A percentile compares a stretch with the other conserved stretches of the same genome.
Evolutionary conservation across 495 filamentous ascomycete species (phyloP).

Genomic region (Gamarada debralockiae): DNA sequence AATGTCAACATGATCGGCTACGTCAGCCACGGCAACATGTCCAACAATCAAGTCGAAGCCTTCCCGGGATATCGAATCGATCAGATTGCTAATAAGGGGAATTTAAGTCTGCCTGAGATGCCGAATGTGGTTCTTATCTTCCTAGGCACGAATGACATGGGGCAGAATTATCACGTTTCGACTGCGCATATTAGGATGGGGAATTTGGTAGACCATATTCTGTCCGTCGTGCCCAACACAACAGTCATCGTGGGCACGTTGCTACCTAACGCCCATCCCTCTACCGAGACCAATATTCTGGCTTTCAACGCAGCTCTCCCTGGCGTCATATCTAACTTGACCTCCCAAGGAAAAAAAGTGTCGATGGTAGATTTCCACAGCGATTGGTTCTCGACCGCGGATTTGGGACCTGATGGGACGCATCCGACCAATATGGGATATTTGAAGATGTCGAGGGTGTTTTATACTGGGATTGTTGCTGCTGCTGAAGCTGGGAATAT

Average conservation of each 20-base stretch:
- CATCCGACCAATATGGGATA: conserved; percentile 51
- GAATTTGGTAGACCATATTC: conserved; percentile 35
- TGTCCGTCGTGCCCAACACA: conserved; percentile 32
- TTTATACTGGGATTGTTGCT: conserved; percentile 36
- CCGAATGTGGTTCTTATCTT: conserved; percentile 48
- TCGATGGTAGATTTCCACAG: conserved; percentile 48
- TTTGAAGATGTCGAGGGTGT: conserved; percentile 49
- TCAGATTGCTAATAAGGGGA: conserved; percentile 34
- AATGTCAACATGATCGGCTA: conserved; percentile 49
- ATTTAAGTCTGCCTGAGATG: conserved; percentile 27
- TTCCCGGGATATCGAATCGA: conserved; percentile 44
- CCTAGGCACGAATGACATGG: conserved; percentile 31
- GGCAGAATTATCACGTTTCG: conserved; percentile 28
- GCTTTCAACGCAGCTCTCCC: conserved; percentile 37
- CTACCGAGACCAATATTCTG: conserved; percentile 26
- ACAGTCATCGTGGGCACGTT: conserved; percentile 48
- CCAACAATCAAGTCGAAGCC: conserved; percentile 50
- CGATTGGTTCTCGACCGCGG: background rate
- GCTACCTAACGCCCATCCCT: conserved; percentile 30
- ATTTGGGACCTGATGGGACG: conserved; percentile 32
- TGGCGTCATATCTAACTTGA: conserved; percentile 29
- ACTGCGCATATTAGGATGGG: conserved; percentile 27
- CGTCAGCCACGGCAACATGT: conserved; percentile 40
- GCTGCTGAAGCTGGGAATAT: background rate
- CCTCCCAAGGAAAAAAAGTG: conserved; percentile 28